Evolutionary conservation across 495 filamentous ascomycete species (phyloP), one percentile per base, ranked within the genome.

Genomic region (Xeromyces bisporus): DNA sequence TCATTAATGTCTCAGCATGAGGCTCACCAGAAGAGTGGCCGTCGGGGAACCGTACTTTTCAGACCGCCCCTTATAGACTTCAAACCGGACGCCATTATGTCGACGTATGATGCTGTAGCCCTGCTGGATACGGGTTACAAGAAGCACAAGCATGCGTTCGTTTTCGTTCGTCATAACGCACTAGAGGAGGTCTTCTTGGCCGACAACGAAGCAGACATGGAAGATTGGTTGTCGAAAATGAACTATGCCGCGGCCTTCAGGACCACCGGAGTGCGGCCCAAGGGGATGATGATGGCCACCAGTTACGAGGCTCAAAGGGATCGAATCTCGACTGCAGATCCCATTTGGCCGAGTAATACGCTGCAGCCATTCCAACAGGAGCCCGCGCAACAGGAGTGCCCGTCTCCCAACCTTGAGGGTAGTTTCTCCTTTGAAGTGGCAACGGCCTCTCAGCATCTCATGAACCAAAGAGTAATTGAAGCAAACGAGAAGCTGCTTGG

Each of bases 181-280:
- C 58, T 91, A 11, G 87, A 96, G 46, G 89, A 99, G 47, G 75
- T 80, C 8, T 80, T 99, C 33, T 62, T 99, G 13, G 86, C 89
- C 2, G 80, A 91, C 37, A 79, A 67, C 17, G 91, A 96, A 37
- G 55, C 60, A 2, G 91, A 96, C 31, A 82, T 93, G 71, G 91
- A 94, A 45, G 89, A 99, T 44, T 99, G 89, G 89, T 58, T 99
- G 15, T 81, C 78, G 3, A 92, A 93, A 42, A 66, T 99, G 23
- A 99, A 99, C 45, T 94, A 94, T 51, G 86, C 87, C 18, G 81
- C 89, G 6, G 80, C 89, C 1, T 96, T 94, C 56, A 69, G 81
- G 34, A 85, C 83, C 1, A 80, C 85, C 13, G 83, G 85, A n/a
- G 84, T 96, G 8, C 71, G 84, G 12, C 85, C 89, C 61, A 69